These are phyloP conservation scores for Madurella fahalii DNA, from an alignment of 2,329 filamentous ascomycete species.

Conservation along the genomic window DNA sequence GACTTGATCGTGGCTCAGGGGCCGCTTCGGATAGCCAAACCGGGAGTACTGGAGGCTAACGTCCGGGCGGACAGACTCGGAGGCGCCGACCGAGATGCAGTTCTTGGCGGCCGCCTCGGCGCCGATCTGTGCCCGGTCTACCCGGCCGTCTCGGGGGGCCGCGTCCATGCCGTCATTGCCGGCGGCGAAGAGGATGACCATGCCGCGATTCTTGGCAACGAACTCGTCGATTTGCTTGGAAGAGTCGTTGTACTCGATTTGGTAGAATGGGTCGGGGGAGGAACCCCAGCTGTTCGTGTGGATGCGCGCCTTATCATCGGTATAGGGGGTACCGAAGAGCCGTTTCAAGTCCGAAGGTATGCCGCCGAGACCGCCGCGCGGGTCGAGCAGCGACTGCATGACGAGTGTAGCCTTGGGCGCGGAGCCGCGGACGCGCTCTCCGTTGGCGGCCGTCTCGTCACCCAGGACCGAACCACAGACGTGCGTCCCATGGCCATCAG, in stretches of 20 bases:
- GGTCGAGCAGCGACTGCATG: slow-evolving; percentile 6
- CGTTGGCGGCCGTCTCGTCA: neutral
- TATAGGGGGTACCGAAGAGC: neutral
- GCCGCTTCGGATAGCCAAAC: neutral
- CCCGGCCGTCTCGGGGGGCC: neutral
- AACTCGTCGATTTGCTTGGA: slow-evolving; percentile 6
- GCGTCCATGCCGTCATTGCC: slow-evolving; percentile 8
- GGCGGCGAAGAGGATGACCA: slow-evolving; percentile 6
- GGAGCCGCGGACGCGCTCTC: slow-evolving; percentile 2
- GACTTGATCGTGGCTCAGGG: neutral
- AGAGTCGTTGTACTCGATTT: neutral
- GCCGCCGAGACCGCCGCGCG: neutral
- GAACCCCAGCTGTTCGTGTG: slow-evolving; percentile 9
- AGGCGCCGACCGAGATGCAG: slow-evolving; percentile 11
- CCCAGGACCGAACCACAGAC: slow-evolving; percentile 9
- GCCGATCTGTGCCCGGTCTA: neutral
- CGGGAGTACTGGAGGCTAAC: neutral
- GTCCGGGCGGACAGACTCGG: slow-evolving; percentile 1
- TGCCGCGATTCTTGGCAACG: neutral
- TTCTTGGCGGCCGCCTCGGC: slow-evolving; percentile 11
- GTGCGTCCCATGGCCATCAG: slow-evolving; percentile 10
- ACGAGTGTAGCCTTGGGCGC: slow-evolving; percentile 4
- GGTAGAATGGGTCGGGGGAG: neutral
- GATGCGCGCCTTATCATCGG: neutral
- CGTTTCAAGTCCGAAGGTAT: neutral